phyloP scores from a whole-genome alignment of 2,329 filamentous ascomycete species.

The Calonectria multiphialidica region DNA sequence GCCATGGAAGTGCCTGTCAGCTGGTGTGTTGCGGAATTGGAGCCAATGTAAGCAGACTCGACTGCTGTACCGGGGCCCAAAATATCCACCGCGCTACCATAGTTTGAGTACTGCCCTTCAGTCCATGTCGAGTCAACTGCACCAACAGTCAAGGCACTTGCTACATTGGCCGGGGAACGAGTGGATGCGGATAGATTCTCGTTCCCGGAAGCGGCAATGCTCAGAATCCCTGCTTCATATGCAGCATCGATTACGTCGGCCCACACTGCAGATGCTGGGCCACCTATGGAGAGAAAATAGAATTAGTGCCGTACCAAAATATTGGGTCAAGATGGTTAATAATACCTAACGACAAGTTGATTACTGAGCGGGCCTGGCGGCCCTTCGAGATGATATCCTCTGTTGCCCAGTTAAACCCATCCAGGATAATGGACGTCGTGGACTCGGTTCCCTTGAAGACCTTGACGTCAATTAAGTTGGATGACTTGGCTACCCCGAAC shows the following conservation, averaged over 20 bases:
- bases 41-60: constrained; percentile 50
- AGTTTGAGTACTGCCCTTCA: constrained; percentile 59
- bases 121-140: constrained; percentile 47
- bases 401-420: constrained; percentile 51
- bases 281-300: constrained; percentile 5
- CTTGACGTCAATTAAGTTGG: constrained; percentile 57
- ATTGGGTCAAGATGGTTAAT: not conserved
- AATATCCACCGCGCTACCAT: constrained; percentile 56
- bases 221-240: constrained; percentile 47
- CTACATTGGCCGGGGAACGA: constrained; percentile 39
- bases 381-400: constrained; percentile 47
- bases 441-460: constrained; percentile 47
- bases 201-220: constrained; percentile 51
- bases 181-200: constrained; percentile 24
- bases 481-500: constrained; percentile 53
- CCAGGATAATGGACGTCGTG: constrained; percentile 42
- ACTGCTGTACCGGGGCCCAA: constrained; percentile 58
- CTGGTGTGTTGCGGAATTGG: constrained; percentile 48
- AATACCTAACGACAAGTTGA: constrained; percentile 58
- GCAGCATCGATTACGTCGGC: constrained; percentile 36
- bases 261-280: constrained; percentile 21
- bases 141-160: constrained; percentile 43
- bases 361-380: constrained; percentile 49
- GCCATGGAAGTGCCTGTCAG: constrained; percentile 67
- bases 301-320: not conserved